These are phyloP conservation scores for Serendipita sp. DNA, from an alignment of 1,284 basidiomycete species.

Conservation along the genomic window DNA sequence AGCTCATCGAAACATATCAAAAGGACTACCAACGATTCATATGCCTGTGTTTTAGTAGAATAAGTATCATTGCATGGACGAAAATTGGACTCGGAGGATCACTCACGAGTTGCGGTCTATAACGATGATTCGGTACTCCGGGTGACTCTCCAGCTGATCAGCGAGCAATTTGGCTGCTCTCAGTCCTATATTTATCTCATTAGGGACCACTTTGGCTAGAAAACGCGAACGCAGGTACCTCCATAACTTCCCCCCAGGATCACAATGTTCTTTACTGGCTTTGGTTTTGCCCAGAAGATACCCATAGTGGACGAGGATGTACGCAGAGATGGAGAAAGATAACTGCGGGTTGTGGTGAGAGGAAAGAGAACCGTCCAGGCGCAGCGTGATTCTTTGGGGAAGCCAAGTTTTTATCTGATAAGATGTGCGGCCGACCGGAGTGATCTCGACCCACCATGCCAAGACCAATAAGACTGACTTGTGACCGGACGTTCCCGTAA, in stretches of 20 bases:
- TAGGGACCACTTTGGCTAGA: background rate
- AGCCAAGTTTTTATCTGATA: background rate
- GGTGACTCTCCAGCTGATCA: background rate
- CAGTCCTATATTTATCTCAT: background rate
- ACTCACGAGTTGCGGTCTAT: slow-evolving; percentile 4
- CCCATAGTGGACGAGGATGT: background rate
- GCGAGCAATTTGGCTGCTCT: background rate
- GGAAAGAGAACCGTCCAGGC: too few species aligned
- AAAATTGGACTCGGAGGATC: background rate
- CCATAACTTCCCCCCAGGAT: slow-evolving; percentile 51
- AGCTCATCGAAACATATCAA: background rate
- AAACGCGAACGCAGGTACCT: slow-evolving; percentile 22
- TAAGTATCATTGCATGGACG: background rate
- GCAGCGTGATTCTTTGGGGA: too few species aligned
- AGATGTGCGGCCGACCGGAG: background rate
- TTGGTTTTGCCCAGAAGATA: background rate
- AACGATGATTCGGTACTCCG: background rate
- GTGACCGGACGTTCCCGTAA: too few species aligned
- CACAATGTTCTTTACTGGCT: slow-evolving; percentile 33
- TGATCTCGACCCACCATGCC: background rate
- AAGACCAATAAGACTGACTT: background rate
- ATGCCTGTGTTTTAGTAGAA: slow-evolving; percentile 13
- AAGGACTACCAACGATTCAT: slow-evolving; percentile 18
- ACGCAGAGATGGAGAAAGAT: too few species aligned
- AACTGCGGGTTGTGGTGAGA: too few species aligned